A percentile compares a stretch with the other conserved stretches of the same genome.
Evolutionary conservation across 805 yeast genomes (phyloP).

Genomic region (Kodamaea leandrae): DNA sequence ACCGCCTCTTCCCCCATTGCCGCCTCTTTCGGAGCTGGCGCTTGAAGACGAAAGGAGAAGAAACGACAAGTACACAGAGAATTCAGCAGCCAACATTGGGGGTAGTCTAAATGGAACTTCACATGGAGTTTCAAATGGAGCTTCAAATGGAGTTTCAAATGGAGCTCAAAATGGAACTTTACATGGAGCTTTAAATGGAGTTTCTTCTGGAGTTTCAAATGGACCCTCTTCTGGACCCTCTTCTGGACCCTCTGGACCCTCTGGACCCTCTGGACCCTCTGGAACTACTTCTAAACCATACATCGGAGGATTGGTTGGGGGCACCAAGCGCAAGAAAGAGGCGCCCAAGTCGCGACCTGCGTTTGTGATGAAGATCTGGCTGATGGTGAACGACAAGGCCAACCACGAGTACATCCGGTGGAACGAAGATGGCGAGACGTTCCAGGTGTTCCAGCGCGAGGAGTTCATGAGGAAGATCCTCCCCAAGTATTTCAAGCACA

Average conservation of each 20-base stretch:
- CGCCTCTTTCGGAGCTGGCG: conserved; percentile 30
- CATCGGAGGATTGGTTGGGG: background rate
- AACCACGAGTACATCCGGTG: conserved; percentile 76
- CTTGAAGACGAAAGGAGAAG: background rate
- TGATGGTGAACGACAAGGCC: conserved; percentile 81
- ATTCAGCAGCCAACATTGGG: background rate
- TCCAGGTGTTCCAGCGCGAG: conserved; percentile 82
- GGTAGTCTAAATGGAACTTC: too few relatives aligned
- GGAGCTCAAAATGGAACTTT: too few relatives aligned
- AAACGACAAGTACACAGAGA: background rate
- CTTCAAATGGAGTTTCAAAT: too few relatives aligned
- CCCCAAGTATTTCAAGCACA: conserved; percentile 93
- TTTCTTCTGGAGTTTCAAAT: too few relatives aligned
- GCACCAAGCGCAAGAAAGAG: conserved; percentile 30
- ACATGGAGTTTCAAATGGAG: too few relatives aligned
- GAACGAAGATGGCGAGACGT: conserved; percentile 81
- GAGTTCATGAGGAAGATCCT: conserved; percentile 76
- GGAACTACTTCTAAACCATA: background rate
- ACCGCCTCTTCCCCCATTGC: conserved; percentile 25
- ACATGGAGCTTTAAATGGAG: too few relatives aligned
- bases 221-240: too few relatives aligned
- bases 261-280: too few relatives aligned
- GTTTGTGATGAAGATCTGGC: conserved; percentile 91
- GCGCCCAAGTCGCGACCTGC: conserved; percentile 71
- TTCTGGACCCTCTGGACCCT: too few relatives aligned